Evolutionary conservation across 2,329 filamentous ascomycete genomes (phyloP), one percentile per base, ranked within the genome.

Genomic region (Grosmannia clavigera): DNA sequence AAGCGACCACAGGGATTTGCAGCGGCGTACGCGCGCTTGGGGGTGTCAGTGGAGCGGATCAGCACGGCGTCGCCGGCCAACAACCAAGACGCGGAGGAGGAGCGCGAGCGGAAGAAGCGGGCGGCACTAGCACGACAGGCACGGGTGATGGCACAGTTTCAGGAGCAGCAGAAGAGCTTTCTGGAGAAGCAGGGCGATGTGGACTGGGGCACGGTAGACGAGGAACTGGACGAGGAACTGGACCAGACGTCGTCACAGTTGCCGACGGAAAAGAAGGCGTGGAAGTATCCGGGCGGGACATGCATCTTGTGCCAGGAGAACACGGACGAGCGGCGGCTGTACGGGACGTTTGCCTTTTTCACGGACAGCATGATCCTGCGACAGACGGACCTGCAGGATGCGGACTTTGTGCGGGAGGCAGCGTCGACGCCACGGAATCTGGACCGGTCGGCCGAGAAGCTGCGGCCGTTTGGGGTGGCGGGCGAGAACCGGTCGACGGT

Each of bases 271-370:
- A 85, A 85, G 69, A 90, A 87, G 66, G 81, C 83, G 53, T 95
- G 92, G 85, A 94, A 91, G 69, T 99, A 95, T 70, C 94, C 95
- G 1, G 83, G 85, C 29, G 94, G 92, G 19, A 95, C 91, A 29
- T 99, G 94, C 71, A 96, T 99, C 59, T 76, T 97, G 19, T 99
- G 94, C 68, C 94, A 97, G 71, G 95, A 99, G 73, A 91, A 96
- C 66, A 94, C 90, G 2, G 91, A 92, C 66, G 92, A 97, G 64
- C 85, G 86, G 14, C 83, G 86, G 50, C 79, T 97, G 0, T 97
- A 95, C 69, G 94, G 94, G 62, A 96, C 92, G 0, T 97, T 99
- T 74, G 90, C 90, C 2, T 84, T 95, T 66, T 81, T 99, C 61
- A 89, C 85, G 25, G 85, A 96, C 67, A 97, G 91, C 69, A 85